Base-by-base conservation (phyloP, 164 flowering plant species). In the Buxus sempervirens region DNA sequence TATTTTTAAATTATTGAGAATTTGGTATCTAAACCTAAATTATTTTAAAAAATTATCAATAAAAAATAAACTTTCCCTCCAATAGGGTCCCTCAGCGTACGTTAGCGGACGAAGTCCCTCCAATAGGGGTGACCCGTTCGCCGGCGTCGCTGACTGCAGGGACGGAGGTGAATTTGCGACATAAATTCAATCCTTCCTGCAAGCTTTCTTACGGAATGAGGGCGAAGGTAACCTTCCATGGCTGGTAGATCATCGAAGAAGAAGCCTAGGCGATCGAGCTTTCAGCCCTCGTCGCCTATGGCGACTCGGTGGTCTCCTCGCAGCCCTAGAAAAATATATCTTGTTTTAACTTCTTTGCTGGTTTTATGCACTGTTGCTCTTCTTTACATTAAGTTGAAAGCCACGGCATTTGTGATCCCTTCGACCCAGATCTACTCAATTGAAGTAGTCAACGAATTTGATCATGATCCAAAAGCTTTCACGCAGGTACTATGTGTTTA, bases 391-490 rank as follows among this genome's bases (percentile, higher is more conserved):
- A 67, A 57, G 41, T 65, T 60, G 24, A 32, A 27, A 22, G 38
- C 26, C 9, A 12, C 59, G 54, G 21, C 24, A 15, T 67, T 76
- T 18, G 66, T 26, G 13, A 55, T 57, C 49, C 38, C 64, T 23
- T 42, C 66, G 4, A 20, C 72, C 48, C 66, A 63, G 9, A 25
- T 82, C 59, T 76, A 70, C 53, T 62, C 78, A 0, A 60, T 79
- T 67, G 78, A 79, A 75, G 86, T 90, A 0, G 82, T 91, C 73
- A 83, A 84, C 15, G 89, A 88, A 76, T 91, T 86, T 51, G 93
- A 86, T 65, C 97, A 91, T 66, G 97, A 91, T 74, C 87, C 86
- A 5, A 5, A 66, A 20, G 96, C 97, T 25, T 91, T 89, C 70
- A 91, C 97, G 23, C 90, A 91, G 96, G 97, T 91, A 75, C 16